phyloP scores from a whole-genome alignment of 352 stramenopile genomes.

The Globisporangium cystogenes region DNA sequence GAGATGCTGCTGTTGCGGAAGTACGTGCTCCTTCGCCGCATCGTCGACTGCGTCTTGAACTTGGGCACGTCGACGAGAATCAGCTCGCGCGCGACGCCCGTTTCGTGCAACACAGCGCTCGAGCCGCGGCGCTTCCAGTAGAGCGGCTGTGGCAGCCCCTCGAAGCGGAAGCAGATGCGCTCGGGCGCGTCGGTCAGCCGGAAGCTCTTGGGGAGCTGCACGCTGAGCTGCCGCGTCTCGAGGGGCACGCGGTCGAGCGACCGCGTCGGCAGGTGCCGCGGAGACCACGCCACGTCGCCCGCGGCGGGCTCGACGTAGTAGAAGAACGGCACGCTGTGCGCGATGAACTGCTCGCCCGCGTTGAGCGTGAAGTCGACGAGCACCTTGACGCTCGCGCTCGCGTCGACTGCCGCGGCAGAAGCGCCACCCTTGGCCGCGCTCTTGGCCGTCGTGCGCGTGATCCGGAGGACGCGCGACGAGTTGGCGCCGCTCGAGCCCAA shows the following conservation, averaged over 20 bases:
- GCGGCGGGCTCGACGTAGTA: conserved; percentile 51
- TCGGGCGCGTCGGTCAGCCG: conserved; percentile 41
- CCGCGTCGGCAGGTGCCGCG: conserved; percentile 44
- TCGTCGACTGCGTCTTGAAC: conserved; percentile 36
- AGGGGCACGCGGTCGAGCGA: conserved; percentile 32
- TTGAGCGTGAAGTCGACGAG: conserved; percentile 74
- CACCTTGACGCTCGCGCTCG: conserved; percentile 25
- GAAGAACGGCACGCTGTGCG: conserved; percentile 59
- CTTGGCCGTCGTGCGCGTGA: conserved; percentile 18
- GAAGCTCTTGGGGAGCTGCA: conserved; percentile 47
- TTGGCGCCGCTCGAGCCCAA: conserved; percentile 5
- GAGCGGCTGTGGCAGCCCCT: conserved; percentile 30
- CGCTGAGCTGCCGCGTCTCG: conserved; percentile 36
- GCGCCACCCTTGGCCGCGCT: conserved; percentile 2
- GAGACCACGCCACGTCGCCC: conserved; percentile 45
- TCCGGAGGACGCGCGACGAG: conserved; percentile 16
- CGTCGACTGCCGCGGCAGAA: not conserved
- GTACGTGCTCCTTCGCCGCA: conserved; percentile 37
- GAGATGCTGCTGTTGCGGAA: conserved; percentile 55
- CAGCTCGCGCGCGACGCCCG: conserved; percentile 28
- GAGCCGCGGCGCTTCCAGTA: conserved; percentile 38
- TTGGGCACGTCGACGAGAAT: conserved; percentile 32
- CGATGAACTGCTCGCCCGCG: conserved; percentile 70
- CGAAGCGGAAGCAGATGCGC: conserved; percentile 54
- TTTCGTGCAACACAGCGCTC: conserved; percentile 51